phyloP scores from a whole-genome alignment of 1,284 basidiomycete species.

The Irpex sp. region DNA sequence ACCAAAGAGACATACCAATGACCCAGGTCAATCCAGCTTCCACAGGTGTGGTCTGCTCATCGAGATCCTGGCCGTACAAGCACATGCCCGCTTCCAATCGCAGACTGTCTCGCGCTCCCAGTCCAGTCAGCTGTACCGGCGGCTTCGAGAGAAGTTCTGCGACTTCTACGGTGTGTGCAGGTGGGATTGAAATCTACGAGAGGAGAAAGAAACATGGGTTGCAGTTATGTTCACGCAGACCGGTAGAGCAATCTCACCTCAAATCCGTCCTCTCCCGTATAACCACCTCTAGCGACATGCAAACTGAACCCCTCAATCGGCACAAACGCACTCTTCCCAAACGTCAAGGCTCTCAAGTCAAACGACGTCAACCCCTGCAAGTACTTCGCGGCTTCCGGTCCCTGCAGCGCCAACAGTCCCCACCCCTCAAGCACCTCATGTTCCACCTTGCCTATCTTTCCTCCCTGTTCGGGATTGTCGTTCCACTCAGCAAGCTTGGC shows the following conservation, averaged over 20 bases:
- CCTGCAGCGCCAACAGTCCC: constrained; percentile 92
- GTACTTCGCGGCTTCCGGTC: constrained; percentile 80
- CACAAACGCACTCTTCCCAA: constrained; percentile 78
- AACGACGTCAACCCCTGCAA: constrained; percentile 72
- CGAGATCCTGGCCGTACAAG: constrained; percentile 91
- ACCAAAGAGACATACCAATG: constrained; percentile 56
- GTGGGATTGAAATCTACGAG: constrained; percentile 86
- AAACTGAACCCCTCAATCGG: constrained; percentile 76
- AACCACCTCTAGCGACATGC: constrained; percentile 95
- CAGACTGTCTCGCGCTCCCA: constrained; percentile 91
- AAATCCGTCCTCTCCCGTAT: constrained; percentile 99
- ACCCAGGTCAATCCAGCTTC: constrained; percentile 94
- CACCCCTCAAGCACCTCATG: constrained; percentile 82
- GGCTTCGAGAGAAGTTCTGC: constrained; percentile 69
- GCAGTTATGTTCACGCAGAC: not conserved
- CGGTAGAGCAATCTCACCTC: constrained; percentile 53
- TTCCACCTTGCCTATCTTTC: constrained; percentile 55
- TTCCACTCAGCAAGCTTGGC: constrained; percentile 78
- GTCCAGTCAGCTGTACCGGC: constrained; percentile 84
- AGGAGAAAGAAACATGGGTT: constrained; percentile 2
- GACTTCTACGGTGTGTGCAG: constrained; percentile 68
- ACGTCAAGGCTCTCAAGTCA: constrained; percentile 69
- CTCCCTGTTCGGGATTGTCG: constrained; percentile 39
- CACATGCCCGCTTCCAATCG: constrained; percentile 98
- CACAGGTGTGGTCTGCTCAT: constrained; percentile 83